A percentile compares a stretch with the other conserved stretches of the same genome.
Evolutionary conservation across 139 green algal species (phyloP).

Genomic region (Closterium sp.): DNA sequence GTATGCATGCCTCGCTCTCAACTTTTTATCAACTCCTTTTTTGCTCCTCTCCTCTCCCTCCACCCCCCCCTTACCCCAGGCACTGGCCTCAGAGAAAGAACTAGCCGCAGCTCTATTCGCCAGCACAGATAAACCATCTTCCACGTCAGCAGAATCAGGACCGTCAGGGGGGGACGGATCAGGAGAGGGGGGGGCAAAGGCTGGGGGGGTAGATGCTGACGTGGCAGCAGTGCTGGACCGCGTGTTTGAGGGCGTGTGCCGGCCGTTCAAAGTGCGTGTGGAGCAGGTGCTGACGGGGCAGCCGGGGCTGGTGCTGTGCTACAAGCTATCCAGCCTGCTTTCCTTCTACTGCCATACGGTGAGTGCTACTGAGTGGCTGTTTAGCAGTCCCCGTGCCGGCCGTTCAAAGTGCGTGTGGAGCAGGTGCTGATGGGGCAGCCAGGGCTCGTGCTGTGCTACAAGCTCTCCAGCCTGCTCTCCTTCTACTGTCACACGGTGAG

Average conservation of each 20-base stretch:
- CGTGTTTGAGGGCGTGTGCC: conserved; percentile 91
- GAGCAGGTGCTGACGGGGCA: conserved; percentile 47
- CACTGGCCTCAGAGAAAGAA: conserved; percentile 86
- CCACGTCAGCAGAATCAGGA: neutral
- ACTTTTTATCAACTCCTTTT: too few species aligned
- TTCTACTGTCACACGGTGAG: conserved; percentile 51
- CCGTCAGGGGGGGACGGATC: neutral
- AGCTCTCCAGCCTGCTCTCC: conserved; percentile 48
- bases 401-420: conserved; percentile 66
- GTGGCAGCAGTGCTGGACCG: conserved; percentile 72
- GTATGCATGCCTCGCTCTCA: too few species aligned
- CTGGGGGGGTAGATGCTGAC: conserved; percentile 1
- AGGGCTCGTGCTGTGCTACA: conserved; percentile 35
- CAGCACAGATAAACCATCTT: neutral
- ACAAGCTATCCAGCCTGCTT: too few species aligned
- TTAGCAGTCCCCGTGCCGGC: too few species aligned
- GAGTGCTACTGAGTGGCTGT: too few species aligned
- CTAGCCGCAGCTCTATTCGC: conserved; percentile 85
- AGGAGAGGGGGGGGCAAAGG: neutral
- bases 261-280: conserved; percentile 80
- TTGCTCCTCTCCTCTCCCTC: neutral
- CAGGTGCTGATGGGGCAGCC: conserved; percentile 39
- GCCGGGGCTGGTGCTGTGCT: neutral
- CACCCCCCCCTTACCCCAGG: too few species aligned
- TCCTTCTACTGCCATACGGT: too few species aligned